Base-by-base conservation (phyloP, 2,329 filamentous ascomycete species). In the Cytospora piceae region DNA sequence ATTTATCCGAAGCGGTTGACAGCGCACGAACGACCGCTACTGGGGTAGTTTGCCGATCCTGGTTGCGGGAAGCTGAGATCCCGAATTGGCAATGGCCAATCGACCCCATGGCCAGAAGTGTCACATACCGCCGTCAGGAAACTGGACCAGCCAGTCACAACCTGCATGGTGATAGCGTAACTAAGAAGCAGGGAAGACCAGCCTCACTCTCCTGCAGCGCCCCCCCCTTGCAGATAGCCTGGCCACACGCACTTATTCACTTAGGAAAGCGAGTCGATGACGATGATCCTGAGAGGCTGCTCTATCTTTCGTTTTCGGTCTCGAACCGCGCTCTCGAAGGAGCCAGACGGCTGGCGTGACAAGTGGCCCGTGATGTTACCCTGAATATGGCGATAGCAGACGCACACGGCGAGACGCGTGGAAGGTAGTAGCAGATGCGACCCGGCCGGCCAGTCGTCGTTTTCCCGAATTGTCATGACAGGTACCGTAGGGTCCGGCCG, bases 61-160 rank as follows among this genome's bases (percentile, higher is more conserved):
- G 34, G 31, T 57, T 63, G 53, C 53, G 61, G 61, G 39, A 63
- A 63, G 61, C 61, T 63, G 61, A 52, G 39, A 42, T 63, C 61
- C 61, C 61, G 53, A 37, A 24, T 52, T 42, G n/a, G 39, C 37
- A 57, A n/a, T 14, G 49, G 61, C 61, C 52, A 57, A 39, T 63
- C 61, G 61, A 54, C 56, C 34, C 56, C 22, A 42, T 12, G 56
- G 29, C 49, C 31, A 57, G 61, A 57, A 55, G 39, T 52, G 61
- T 63, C 61, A 46, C 34, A 24, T 37, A 57, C 31, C 53, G 53
- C 39, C 60, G 39, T 51, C 55, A 63, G 32, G 52, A 54, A 53
- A 51, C 56, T 29, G 29, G 53, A 27, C 56, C 24, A 29, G 46
- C 61, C 61, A 63, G 53, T 63, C 53, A 49, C n/a, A 49, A 14